Evolutionary conservation across 768 basidiomycete species (phyloP).

Genomic region (Boletus patriciae): DNA sequence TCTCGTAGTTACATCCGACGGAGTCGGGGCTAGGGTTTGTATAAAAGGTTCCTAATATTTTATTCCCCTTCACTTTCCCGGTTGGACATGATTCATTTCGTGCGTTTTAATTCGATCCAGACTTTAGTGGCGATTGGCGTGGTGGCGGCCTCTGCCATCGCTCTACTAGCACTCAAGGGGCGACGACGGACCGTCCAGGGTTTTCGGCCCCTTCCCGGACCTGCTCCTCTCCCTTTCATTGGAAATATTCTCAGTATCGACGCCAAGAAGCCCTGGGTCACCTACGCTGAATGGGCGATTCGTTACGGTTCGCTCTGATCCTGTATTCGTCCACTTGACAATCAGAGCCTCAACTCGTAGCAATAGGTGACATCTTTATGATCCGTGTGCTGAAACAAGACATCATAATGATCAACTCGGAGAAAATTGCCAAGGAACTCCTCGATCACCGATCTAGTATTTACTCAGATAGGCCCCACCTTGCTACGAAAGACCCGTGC

Average conservation of each 20-base stretch:
- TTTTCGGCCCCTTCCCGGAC: slow-evolving; percentile 17
- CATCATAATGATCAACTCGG: slow-evolving; percentile 27
- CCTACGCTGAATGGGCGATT: slow-evolving; percentile 19
- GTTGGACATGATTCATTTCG: neutral
- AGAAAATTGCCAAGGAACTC: slow-evolving; percentile 28
- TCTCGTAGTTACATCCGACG: neutral
- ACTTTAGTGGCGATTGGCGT: neutral
- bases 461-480: slow-evolving; percentile 29
- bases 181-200: slow-evolving; percentile 1
- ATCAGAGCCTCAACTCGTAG: neutral
- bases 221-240: slow-evolving; percentile 16
- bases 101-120: neutral
- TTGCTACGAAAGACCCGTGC: slow-evolving; percentile 17
- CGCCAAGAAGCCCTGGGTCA: slow-evolving; percentile 17
- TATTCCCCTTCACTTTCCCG: neutral
- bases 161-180: neutral
- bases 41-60: neutral
- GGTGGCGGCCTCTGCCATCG: neutral
- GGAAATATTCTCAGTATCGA: slow-evolving; percentile 21
- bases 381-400: slow-evolving; percentile 23
- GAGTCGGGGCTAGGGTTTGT: neutral
- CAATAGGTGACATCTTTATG: slow-evolving; percentile 21
- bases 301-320: slow-evolving; percentile 13
- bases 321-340: neutral
- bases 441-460: slow-evolving; percentile 27